phyloP scores from a whole-genome alignment of 257 asterid genomes.

The Linaria vulgaris region DNA sequence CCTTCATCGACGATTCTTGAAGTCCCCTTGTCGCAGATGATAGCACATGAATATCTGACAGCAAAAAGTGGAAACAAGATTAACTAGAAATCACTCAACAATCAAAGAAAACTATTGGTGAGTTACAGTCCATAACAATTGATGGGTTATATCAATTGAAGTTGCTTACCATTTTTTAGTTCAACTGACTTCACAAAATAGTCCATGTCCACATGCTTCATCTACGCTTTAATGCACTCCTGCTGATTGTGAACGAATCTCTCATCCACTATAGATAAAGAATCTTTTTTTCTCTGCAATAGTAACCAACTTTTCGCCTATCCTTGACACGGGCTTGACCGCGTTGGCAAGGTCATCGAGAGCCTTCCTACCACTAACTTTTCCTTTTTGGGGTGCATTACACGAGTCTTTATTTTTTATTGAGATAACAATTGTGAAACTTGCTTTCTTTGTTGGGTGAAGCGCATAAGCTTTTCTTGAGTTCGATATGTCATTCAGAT shows the following conservation, averaged over 20 bases:
- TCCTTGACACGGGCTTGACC: conserved; percentile 39
- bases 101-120: not conserved
- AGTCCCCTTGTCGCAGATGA: conserved; percentile 33
- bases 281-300: conserved; percentile 33
- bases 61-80: conserved; percentile 4
- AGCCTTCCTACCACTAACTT: conserved; percentile 63
- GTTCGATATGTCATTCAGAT: conserved; percentile 85
- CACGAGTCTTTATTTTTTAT: conserved; percentile 48
- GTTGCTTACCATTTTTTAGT: conserved; percentile 45
- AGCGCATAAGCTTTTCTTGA: conserved; percentile 55
- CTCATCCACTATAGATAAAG: conserved; percentile 48
- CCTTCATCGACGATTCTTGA: conserved; percentile 45
- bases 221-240: conserved; percentile 69
- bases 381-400: conserved; percentile 51
- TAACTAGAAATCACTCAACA: not conserved
- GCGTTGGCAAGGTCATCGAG: conserved; percentile 82
- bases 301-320: conserved; percentile 38
- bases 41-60: conserved; percentile 28
- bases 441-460: conserved; percentile 46
- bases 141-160: too few relatives aligned
- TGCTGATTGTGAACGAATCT: conserved; percentile 74
- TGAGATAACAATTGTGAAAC: conserved; percentile 39
- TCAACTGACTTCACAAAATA: conserved; percentile 69
- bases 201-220: conserved; percentile 40
- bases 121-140: not conserved